Evolutionary conservation across 2,329 filamentous ascomycete species (phyloP), one percentile per base, ranked within the genome.

Genomic region (Neonectria sp.): DNA sequence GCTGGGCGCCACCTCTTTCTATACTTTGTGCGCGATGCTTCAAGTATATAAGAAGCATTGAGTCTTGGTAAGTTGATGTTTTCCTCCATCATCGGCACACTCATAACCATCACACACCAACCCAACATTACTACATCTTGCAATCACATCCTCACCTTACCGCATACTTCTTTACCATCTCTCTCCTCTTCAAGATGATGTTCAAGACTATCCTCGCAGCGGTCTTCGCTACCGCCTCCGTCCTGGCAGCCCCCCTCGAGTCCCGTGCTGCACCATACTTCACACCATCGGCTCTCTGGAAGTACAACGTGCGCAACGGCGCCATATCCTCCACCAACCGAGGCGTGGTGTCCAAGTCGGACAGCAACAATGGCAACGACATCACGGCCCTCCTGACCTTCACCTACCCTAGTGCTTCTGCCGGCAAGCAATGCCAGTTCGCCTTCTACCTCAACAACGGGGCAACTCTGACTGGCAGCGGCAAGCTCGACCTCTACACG

Each of bases 321-420:
- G 71, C 73, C 63, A 75, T 76, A 61, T 53, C 58, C 24, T n/a
- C 61, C 21, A 67, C 68, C 1, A 24, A 24, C 24, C 35, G 37
- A 3, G 70, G 70, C 12, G n/a, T 68, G 0, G 64, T 77, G 17
- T 63, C 57, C 45, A 76, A 77, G 62, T 63, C 49, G 9, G 67
- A 69, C 46, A 60, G 60, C 66, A 75, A 77, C 68, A 55, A 43
- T 2, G 72, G 73, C 59, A 66, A 75, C 52, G 76, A 79, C 64
- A 67, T 71, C 60, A 79, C 75, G 33, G 71, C 76, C 51, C 76
- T 79, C 45, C 35, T 77, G 29, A 77, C 75, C 53, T 78, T 78
- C 46, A 72, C 68, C n/a, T 77, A 78, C 57, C 73, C 73, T 55
- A 49, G 60, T 31, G 67, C 49, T 6, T 60, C 69, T 1, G 45